A percentile compares a stretch with the other conserved stretches of the same genome.
phyloP scores from a whole-genome alignment of 345 rosid genomes.

The Arabis alpina region DNA sequence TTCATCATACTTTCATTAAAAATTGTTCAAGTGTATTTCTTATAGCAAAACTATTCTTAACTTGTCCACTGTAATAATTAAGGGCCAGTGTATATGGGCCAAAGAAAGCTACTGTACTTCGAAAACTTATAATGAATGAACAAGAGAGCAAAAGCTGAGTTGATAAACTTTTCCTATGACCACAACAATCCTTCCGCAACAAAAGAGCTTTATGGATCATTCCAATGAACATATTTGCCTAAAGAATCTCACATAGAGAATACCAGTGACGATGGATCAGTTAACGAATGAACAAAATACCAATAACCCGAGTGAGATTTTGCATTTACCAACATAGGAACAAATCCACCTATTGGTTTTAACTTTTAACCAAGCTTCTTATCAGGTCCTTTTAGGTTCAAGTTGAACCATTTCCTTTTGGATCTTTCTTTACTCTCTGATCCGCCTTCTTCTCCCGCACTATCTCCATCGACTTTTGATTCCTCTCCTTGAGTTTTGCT shows the following conservation, averaged over 20 bases:
- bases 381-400: constrained; percentile 84
- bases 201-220: constrained; percentile 27
- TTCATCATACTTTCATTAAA: too few relatives aligned
- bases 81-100: background rate
- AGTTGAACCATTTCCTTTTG: constrained; percentile 96
- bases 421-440: constrained; percentile 87
- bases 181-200: constrained; percentile 8
- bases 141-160: constrained; percentile 14
- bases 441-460: constrained; percentile 72
- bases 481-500: constrained; percentile 71
- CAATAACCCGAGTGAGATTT: background rate
- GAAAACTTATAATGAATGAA: constrained; percentile 24
- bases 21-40: too few relatives aligned
- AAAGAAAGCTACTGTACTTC: background rate
- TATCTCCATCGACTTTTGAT: constrained; percentile 52
- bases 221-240: constrained; percentile 20
- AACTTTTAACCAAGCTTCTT: constrained; percentile 55
- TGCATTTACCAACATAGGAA: background rate
- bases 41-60: background rate
- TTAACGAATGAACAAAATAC: constrained; percentile 27
- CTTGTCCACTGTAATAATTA: background rate
- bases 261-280: background rate
- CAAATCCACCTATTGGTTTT: background rate
- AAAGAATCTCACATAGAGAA: background rate
- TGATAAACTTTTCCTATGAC: constrained; percentile 17